Evolutionary conservation across 495 filamentous ascomycete genomes (phyloP), one percentile per base, ranked within the genome.

Genomic region (Bombardia bombarda): DNA sequence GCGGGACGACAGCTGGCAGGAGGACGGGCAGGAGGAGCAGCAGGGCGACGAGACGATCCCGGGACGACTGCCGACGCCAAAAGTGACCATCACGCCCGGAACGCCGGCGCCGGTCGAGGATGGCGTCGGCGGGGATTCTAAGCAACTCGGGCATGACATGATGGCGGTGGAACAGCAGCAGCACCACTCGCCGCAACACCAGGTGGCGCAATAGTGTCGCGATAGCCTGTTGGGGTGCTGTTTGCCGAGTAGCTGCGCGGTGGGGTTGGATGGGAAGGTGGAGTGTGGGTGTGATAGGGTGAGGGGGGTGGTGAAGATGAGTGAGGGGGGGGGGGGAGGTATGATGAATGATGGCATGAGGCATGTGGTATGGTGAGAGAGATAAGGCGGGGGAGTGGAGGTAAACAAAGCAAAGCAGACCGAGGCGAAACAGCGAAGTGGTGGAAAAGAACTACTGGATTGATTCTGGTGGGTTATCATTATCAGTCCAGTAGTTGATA

Each of bases 81-180:
- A 61, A 14, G 51, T 70, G 2, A 60, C 60, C 22, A 35, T 70
- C 12, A 70, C 66, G 0, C 63, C 67, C 16, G 65, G 65, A 12
- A 68, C 68, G 6, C 66, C 67, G 4, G 53, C 37, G 10, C 41
- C 47, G 7, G 30, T 39, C 10, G 49, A 51, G 2, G 50, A 52
- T 13, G 53, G 44, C 20, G 32, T 26, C 38, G 43, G 53, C 21
- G 50, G 56, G 17, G 56, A 67, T 40, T 59, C 59, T 13, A 70
- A 69, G 51, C 59, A 58, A 38, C 49, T 65, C n/a, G 67, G 65
- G 13, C 51, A 57, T 22, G 47, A 62, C 18, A 50, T 43, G 10
- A 57, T 48, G 13, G 56, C 48, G 13, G 36, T 55, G 19, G 59
- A 63, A 35, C 54, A 46, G 22, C 37, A 53, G 34, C 56, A 43